Evolutionary conservation across 768 basidiomycete genomes (phyloP).

Genomic region (Neoboletus brunneissimus): DNA sequence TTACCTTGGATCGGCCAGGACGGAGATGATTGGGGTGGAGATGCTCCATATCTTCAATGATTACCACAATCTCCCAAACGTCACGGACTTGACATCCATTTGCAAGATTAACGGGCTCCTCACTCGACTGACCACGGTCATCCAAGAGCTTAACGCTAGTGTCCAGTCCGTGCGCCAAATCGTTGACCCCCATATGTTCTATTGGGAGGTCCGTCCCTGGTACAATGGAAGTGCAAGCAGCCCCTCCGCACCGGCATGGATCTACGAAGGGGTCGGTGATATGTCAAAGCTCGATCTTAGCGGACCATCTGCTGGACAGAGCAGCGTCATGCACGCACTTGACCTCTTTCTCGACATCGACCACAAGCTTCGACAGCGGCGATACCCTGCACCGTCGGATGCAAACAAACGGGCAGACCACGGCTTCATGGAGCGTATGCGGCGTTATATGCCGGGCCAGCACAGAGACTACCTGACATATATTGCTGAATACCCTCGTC

Average conservation of each 20-base stretch:
- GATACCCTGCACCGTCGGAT: slow-evolving; percentile 64
- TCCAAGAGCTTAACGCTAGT: slow-evolving; percentile 71
- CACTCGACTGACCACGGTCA: slow-evolving; percentile 57
- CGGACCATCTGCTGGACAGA: slow-evolving; percentile 94
- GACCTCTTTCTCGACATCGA: slow-evolving; percentile 89
- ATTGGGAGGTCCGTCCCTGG: slow-evolving; percentile 90
- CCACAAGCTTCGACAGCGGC: slow-evolving; percentile 71
- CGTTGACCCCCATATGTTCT: slow-evolving; percentile 86
- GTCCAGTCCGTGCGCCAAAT: slow-evolving; percentile 65
- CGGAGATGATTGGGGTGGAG: slow-evolving; percentile 84
- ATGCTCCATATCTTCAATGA: slow-evolving; percentile 86
- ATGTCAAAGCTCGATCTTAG: slow-evolving; percentile 61
- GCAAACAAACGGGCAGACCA: slow-evolving; percentile 63
- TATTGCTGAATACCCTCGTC: slow-evolving; percentile 56
- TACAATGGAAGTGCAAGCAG: slow-evolving; percentile 76
- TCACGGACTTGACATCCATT: slow-evolving; percentile 57
- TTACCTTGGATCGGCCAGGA: slow-evolving; percentile 78
- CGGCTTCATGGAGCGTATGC: slow-evolving; percentile 91
- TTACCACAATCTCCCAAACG: slow-evolving; percentile 73
- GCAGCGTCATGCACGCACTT: slow-evolving; percentile 82
- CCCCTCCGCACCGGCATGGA: slow-evolving; percentile 53
- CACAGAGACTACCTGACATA: slow-evolving; percentile 82
- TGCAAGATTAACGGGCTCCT: slow-evolving; percentile 75
- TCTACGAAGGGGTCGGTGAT: slow-evolving; percentile 73
- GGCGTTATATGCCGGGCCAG: slow-evolving; percentile 90